Conservation (phyloP, 768 basidiomycete species). For the Phanerodontia chrysosporium region DNA sequence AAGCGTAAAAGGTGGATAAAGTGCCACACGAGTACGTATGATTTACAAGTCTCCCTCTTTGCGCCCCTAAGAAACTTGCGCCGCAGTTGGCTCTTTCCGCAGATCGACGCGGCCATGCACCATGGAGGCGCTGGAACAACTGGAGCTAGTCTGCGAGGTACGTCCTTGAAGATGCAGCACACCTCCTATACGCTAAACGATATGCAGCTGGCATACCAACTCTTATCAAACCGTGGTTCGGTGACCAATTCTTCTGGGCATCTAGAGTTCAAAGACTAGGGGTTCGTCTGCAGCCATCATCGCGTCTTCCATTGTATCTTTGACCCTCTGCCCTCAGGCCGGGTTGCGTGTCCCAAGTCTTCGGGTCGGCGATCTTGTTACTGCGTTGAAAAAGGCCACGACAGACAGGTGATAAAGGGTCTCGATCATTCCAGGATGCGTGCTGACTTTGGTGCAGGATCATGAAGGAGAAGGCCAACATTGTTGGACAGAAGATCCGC, state of each 20-base stretch:
- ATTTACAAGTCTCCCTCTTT: background rate
- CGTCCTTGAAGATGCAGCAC: background rate
- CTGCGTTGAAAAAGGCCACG: conserved; percentile 54
- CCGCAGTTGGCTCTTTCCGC: conserved; percentile 54
- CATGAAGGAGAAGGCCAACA: conserved; percentile 60
- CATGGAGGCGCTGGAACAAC: conserved; percentile 74
- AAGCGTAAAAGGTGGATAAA: conserved; percentile 42
- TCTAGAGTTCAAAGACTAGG: conserved; percentile 59
- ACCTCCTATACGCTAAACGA: background rate
- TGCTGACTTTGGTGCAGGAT: conserved; percentile 25
- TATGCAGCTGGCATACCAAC: conserved; percentile 55
- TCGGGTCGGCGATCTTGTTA: conserved; percentile 42
- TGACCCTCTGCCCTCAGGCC: too few relatives aligned
- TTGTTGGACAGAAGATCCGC: conserved; percentile 41
- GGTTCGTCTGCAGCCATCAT: conserved; percentile 31
- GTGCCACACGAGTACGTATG: conserved; percentile 53
- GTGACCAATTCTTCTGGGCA: conserved; percentile 67
- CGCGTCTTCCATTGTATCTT: too few relatives aligned
- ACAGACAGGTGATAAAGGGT: conserved; percentile 40
- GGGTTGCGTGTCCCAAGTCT: conserved; percentile 49
- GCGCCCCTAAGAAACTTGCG: conserved; percentile 6
- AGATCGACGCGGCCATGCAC: conserved; percentile 59
- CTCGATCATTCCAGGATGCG: background rate
- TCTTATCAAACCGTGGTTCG: conserved; percentile 69
- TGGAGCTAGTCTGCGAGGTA: conserved; percentile 54